phyloP scores from a whole-genome alignment of 495 filamentous ascomycete species.

The Terfezia claveryi region DNA sequence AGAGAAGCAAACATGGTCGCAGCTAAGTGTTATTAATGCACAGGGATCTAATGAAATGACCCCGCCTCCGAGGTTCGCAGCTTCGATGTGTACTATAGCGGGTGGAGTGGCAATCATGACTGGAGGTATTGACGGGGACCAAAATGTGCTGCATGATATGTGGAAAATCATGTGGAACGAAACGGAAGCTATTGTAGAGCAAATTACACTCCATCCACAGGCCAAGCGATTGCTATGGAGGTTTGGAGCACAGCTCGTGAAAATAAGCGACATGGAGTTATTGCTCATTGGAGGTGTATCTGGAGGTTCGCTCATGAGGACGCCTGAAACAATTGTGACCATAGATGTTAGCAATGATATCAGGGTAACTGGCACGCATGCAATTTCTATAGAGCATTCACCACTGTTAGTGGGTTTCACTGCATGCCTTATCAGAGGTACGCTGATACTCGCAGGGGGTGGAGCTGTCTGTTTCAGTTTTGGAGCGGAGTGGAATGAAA shows the following conservation, averaged over 20 bases:
- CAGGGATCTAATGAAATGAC: background rate
- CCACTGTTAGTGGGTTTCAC: slow-evolving; percentile 49
- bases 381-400: slow-evolving; percentile 14
- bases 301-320: slow-evolving; percentile 10
- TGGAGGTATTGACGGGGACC: slow-evolving; percentile 16
- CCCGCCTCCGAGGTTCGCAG: background rate
- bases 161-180: slow-evolving; percentile 8
- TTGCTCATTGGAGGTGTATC: slow-evolving; percentile 16
- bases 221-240: slow-evolving; percentile 9
- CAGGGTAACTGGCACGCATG: slow-evolving; percentile 6
- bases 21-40: background rate
- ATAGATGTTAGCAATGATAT: slow-evolving; percentile 12
- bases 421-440: slow-evolving; percentile 20
- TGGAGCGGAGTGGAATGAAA: slow-evolving; percentile 52
- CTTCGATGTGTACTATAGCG: background rate
- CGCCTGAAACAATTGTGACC: slow-evolving; percentile 14
- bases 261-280: slow-evolving; percentile 6
- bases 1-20: background rate
- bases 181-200: background rate
- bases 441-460: slow-evolving; percentile 46
- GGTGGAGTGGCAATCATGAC: slow-evolving; percentile 2
- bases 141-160: slow-evolving; percentile 14
- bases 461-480: slow-evolving; percentile 82
- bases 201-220: background rate
- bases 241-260: slow-evolving; percentile 14